These are phyloP conservation scores for Vigna hirtella DNA, from an alignment of 306 rosid genomes.

Conservation along the genomic window DNA sequence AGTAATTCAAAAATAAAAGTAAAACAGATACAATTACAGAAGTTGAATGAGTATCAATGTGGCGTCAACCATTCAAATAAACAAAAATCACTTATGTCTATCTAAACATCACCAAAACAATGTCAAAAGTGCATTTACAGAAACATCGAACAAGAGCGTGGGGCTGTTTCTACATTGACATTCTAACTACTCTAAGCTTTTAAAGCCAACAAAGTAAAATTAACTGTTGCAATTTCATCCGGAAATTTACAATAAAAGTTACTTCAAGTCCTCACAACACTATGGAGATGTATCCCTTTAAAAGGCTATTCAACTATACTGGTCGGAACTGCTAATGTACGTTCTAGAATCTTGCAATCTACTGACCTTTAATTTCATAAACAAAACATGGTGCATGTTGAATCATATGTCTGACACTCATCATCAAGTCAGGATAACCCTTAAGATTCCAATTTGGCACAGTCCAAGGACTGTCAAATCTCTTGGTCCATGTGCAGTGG, in stretches of 20 bases:
- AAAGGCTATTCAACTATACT: conserved; percentile 17
- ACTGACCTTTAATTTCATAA: conserved; percentile 54
- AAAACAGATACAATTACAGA: not conserved
- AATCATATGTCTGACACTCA: conserved; percentile 47
- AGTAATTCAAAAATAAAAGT: not conserved
- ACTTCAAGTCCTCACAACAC: conserved; percentile 24
- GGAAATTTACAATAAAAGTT: not conserved
- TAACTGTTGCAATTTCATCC: conserved; percentile 10
- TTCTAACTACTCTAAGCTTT: conserved; percentile 1
- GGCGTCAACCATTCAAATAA: not conserved
- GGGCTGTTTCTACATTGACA: not conserved
- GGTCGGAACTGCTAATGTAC: conserved; percentile 31
- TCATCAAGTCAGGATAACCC: conserved; percentile 42
- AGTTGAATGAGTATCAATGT: not conserved
- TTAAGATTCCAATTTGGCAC: conserved; percentile 39
- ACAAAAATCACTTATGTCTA: not conserved
- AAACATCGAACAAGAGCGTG: not conserved
- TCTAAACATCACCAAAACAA: not conserved
- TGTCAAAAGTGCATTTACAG: not conserved
- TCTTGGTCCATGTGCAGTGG: conserved; percentile 62
- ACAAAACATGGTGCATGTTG: conserved; percentile 50
- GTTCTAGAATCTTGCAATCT: conserved; percentile 41
- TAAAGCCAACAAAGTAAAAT: conserved; percentile 2
- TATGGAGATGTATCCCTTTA: conserved; percentile 1
- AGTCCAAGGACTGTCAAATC: conserved; percentile 47